phyloP scores from a whole-genome alignment of 805 yeast genomes.

The Candida sithepensis region DNA sequence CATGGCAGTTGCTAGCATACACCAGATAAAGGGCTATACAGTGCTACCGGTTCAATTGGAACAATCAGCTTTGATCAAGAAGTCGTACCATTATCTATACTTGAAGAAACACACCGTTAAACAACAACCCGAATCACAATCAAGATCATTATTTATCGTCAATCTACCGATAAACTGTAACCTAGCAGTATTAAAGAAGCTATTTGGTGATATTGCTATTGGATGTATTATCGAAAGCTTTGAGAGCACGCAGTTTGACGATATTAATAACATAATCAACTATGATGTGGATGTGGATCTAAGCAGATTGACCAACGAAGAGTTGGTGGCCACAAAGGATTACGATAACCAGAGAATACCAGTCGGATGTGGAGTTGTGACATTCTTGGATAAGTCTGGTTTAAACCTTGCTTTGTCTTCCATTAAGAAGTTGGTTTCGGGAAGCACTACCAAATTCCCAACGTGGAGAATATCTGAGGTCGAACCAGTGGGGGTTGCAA shows the following conservation, averaged over 20 bases:
- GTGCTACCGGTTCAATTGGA: constrained; percentile 47
- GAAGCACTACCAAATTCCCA: constrained; percentile 23
- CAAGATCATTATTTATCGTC: constrained; percentile 66
- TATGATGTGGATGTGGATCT: constrained; percentile 49
- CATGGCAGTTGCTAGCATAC: constrained; percentile 9
- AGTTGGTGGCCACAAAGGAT: constrained; percentile 34
- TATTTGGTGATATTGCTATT: constrained; percentile 56
- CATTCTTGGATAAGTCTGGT: constrained; percentile 69
- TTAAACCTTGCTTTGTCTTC: constrained; percentile 60
- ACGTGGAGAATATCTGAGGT: constrained; percentile 37
- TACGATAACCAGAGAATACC: constrained; percentile 45
- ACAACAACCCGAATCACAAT: constrained; percentile 38
- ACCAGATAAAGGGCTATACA: constrained; percentile 56
- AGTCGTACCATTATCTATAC: constrained; percentile 53
- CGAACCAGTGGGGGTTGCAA: constrained; percentile 30
- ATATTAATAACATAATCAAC: constrained; percentile 20
- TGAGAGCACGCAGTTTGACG: constrained; percentile 30
- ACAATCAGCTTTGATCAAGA: constrained; percentile 21
- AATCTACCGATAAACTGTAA: constrained; percentile 70
- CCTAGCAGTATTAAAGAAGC: constrained; percentile 47
- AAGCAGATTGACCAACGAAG: constrained; percentile 56
- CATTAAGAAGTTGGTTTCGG: constrained; percentile 46
- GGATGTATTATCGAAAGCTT: constrained; percentile 58
- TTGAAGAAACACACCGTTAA: constrained; percentile 58
- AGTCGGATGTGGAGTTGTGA: constrained; percentile 67